Base-by-base conservation (phyloP, 768 basidiomycete genomes). In the Chalciporus sphaerocephalus region DNA sequence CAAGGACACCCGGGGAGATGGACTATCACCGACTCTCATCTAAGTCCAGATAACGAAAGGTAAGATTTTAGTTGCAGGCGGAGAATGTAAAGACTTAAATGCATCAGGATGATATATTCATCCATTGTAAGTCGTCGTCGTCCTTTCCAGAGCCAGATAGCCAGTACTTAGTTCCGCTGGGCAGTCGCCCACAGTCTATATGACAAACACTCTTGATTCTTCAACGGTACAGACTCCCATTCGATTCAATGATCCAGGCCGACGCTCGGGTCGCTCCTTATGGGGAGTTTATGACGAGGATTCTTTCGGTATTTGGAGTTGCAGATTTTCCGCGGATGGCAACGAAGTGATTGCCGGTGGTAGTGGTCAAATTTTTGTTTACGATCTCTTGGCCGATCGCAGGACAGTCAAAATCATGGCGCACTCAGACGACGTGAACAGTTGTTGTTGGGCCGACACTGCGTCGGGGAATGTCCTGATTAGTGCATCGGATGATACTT, bases 301-400 rank as follows among this genome's bases (percentile, higher is more conserved):
- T 28, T 68, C 72, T 13, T 84, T 81, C 47, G 81, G 87, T 38
- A 88, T 98, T 43, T 99, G 90, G 84, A 92, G 89, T 51, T 92
- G 95, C 61, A 81, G 89, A 34, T 98, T 98, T 64, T 97, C 93
- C 27, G 92, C 94, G 6, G 95, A 98, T 57, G 94, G 92, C 1
- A 90, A 87, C 38, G 96, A 99, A 66, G 83, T 98, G 16, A 79
- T 99, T 35, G 95, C 95, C 22, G 95, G 95, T 11, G 93, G 91
- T 2, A 83, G 78, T 30, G 87, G 88, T 8, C 82, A 85, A 28
- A 81, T 90, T 21, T 88, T 87, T 57, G 87, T 98, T 2, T 98
- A 97, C 59, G 96, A 99, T 68, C 77, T 99, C 36, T 66, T 91
- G 48, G 81, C 86, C 5, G 75, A 89, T 54, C 73, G 75, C 51